Evolutionary conservation across 805 yeast genomes (phyloP).

Genomic region (Komagataella pseudopastoris): DNA sequence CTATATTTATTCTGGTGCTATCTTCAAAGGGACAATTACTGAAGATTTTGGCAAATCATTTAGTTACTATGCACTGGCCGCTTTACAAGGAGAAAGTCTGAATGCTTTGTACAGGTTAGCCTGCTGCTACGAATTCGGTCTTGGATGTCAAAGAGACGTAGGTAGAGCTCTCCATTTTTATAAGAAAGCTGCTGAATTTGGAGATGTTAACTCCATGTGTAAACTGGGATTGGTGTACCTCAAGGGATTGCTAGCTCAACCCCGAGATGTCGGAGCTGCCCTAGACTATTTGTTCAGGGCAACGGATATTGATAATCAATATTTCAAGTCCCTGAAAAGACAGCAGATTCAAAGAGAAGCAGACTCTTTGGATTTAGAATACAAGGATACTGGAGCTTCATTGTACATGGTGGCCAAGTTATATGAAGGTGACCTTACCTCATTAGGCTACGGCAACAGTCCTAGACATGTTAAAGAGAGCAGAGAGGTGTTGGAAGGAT

Average conservation of each 20-base stretch:
- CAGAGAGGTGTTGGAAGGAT: slow-evolving; percentile 17
- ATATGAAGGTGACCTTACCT: slow-evolving; percentile 19
- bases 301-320: slow-evolving; percentile 11
- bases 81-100: slow-evolving; percentile 35
- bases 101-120: slow-evolving; percentile 59
- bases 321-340: neutral
- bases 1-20: slow-evolving; percentile 38
- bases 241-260: slow-evolving; percentile 28
- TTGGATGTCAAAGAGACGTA: slow-evolving; percentile 31
- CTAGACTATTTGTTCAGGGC: slow-evolving; percentile 40
- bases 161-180: slow-evolving; percentile 40
- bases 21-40: slow-evolving; percentile 32
- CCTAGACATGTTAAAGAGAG: slow-evolving; percentile 12
- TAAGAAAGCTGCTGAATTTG: slow-evolving; percentile 45
- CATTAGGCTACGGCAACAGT: slow-evolving; percentile 10
- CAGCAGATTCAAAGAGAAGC: slow-evolving; percentile 10
- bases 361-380: slow-evolving; percentile 11
- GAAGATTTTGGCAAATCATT: slow-evolving; percentile 49
- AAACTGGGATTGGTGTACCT: slow-evolving; percentile 55
- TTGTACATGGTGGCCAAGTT: slow-evolving; percentile 20
- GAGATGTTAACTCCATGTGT: slow-evolving; percentile 57
- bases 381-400: slow-evolving; percentile 19
- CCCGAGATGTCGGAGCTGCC: slow-evolving; percentile 26
- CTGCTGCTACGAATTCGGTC: slow-evolving; percentile 56
- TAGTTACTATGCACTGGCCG: slow-evolving; percentile 45